phyloP scores from a whole-genome alignment of 2,329 filamentous ascomycete genomes.

The Colletotrichum brevisporum region DNA sequence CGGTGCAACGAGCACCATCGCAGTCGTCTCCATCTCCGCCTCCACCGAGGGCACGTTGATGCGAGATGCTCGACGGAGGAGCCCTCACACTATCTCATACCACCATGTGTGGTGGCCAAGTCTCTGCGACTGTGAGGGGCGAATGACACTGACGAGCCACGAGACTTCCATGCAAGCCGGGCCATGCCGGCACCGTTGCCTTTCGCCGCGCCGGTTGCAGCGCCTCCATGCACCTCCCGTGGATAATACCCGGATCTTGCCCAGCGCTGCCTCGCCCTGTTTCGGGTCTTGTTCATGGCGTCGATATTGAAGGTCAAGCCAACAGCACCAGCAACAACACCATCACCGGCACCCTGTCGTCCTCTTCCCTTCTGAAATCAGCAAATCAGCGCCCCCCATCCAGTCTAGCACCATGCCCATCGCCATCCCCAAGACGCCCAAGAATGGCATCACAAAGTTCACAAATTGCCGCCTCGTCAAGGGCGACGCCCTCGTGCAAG shows the following conservation, averaged over 20 bases:
- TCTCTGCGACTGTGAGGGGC: conserved; percentile 38
- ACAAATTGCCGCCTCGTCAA: conserved; percentile 88
- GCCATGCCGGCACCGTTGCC: conserved; percentile 33
- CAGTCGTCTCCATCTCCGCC: conserved; percentile 9
- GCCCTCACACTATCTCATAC: conserved; percentile 37
- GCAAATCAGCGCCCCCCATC: conserved; percentile 45
- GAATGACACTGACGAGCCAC: conserved; percentile 18
- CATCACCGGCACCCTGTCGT: conserved; percentile 9
- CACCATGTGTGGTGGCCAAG: conserved; percentile 37
- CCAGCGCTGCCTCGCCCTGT: conserved; percentile 12
- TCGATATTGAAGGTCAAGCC: conserved; percentile 28
- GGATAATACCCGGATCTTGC: conserved; percentile 33
- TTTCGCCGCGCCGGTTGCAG: conserved; percentile 29
- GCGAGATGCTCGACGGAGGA: conserved; percentile 1
- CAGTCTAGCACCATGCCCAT: conserved; percentile 60
- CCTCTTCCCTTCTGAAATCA: not conserved
- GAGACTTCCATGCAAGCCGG: conserved; percentile 34
- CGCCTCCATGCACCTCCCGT: conserved; percentile 9
- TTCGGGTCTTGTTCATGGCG: conserved; percentile 33
- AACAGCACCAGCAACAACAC: too few species aligned
- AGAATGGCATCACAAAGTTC: conserved; percentile 82
- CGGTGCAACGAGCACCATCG: conserved; percentile 31
- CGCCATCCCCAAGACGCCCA: conserved; percentile 55
- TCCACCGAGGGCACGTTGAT: conserved; percentile 36
- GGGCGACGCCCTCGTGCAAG: conserved; percentile 75